Base-by-base conservation (phyloP, 2,329 filamentous ascomycete genomes). In the Epichloe brachyelytri region DNA sequence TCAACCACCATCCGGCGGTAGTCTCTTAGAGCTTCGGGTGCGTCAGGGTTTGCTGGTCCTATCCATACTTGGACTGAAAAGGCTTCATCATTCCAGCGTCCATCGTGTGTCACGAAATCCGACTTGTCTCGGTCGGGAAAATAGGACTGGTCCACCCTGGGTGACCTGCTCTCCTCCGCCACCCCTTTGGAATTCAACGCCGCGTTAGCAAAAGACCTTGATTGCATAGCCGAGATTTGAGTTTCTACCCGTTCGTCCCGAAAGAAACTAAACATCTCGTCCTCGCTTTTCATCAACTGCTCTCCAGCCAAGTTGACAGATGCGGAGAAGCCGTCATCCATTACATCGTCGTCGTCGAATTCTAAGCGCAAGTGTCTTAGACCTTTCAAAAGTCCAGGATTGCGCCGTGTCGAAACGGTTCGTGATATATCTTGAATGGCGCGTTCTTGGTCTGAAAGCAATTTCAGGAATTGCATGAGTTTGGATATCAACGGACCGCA, bases 321-420 rank as follows among this genome's bases (percentile, higher is more conserved):
- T 3, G 59, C 57, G 5, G 63, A 62, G 15, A 63, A 61, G 17
- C 63, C 58, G 22, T 70, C 68, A 3, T 70, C 66, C 11, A 63
- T 61, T 2, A 66, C 64, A 30, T 22, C 20, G 46, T 74, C 72
- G 0, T 67, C 62, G 26, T 74, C 71, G 53, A 83, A 74, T 58
- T 83, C 79, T 5, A 83, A 63, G 2, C 71, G 64, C 15, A 83
- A 59, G 52, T 73, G 70, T 50, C 73, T 68, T n/a, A 83, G 64
- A 11, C 79, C 80, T 3, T 60, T 58, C 5, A 82, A 62, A 3
- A 75, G 58, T 2, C 66, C 57, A 2, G 76, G 71, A 0, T 66
- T 66, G 4, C 71, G 69, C 52, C 65, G 54, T n/a, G 60, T 62
- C 17, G 60, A 56, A n/a, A 43, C 46, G 4, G 26, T 46, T 17